A percentile compares a stretch with the other conserved stretches of the same genome.
These are phyloP conservation scores for Angophora floribunda DNA, from an alignment of 345 rosid species.

Conservation along the genomic window DNA sequence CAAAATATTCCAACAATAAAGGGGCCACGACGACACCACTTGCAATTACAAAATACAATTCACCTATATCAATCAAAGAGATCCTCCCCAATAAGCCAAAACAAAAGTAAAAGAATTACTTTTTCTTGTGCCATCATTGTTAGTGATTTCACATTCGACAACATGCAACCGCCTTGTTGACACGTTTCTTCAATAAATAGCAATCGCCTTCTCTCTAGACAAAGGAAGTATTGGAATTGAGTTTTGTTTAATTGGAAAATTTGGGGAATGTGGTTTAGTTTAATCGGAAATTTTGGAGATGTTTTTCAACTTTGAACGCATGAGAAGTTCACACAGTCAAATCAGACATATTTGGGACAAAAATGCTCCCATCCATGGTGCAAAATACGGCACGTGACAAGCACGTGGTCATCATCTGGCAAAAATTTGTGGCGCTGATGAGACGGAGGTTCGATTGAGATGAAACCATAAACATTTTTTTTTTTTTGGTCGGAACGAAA, in stretches of 20 bases:
- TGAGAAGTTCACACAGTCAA: background rate
- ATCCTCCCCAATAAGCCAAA: background rate
- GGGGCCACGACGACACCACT: background rate
- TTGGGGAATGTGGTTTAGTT: accelerated
- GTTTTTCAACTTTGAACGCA: background rate
- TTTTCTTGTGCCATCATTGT: background rate
- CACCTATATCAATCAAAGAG: background rate
- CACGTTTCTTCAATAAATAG: background rate
- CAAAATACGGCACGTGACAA: background rate
- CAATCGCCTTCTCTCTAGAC: accelerated
- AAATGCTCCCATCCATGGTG: background rate
- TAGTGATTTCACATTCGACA: background rate
- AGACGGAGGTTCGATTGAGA: background rate
- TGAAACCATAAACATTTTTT: too few relatives aligned
- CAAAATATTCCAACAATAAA: background rate
- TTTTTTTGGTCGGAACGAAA: too few relatives aligned
- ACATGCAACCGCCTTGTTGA: background rate
- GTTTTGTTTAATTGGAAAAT: background rate
- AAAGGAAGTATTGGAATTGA: background rate
- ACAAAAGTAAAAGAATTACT: too few relatives aligned
- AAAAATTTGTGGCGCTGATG: background rate
- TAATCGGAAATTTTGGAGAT: background rate
- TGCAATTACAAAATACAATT: background rate
- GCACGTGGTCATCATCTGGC: background rate
- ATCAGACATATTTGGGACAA: background rate